Evolutionary conservation across 202 grass and related monocot species (phyloP).

Genomic region (Zizania palustris): DNA sequence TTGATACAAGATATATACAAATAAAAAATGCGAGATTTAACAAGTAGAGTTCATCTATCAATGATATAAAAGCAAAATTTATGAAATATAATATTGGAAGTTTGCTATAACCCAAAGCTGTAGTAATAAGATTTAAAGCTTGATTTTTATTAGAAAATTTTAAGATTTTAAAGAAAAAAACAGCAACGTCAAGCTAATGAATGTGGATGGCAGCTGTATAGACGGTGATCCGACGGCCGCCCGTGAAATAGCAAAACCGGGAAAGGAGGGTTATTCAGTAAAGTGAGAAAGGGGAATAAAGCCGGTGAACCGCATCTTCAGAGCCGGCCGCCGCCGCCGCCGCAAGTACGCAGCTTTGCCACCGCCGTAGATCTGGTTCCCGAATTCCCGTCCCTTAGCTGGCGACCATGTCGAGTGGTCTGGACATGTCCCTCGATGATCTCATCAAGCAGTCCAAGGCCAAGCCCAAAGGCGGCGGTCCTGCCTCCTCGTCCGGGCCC

Average conservation of each 20-base stretch:
- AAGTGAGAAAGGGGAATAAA: not conserved
- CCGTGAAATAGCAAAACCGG: not conserved
- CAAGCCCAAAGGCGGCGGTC: slow-evolving; percentile 33
- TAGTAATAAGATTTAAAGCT: too few species aligned
- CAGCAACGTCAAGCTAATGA: too few species aligned
- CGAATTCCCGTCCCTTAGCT: not conserved
- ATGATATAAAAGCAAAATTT: too few species aligned
- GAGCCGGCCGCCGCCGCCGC: not conserved
- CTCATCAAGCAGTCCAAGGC: slow-evolving; percentile 76
- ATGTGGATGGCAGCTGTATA: too few species aligned
- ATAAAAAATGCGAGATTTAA: too few species aligned
- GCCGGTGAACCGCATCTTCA: not conserved
- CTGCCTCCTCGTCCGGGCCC: slow-evolving; percentile 50
- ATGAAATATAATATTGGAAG: too few species aligned
- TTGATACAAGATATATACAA: too few species aligned
- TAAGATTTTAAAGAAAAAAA: too few species aligned
- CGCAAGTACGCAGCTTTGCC: not conserved
- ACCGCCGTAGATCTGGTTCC: not conserved
- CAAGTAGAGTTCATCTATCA: too few species aligned
- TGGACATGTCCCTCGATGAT: slow-evolving; percentile 81
- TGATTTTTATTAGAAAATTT: too few species aligned
- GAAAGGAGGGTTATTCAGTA: not conserved
- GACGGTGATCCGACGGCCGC: not conserved
- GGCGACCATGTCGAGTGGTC: slow-evolving; percentile 61
- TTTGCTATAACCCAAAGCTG: too few species aligned